Base-by-base conservation (phyloP, 2,329 filamentous ascomycete species). In the Thelonectria rubi region DNA sequence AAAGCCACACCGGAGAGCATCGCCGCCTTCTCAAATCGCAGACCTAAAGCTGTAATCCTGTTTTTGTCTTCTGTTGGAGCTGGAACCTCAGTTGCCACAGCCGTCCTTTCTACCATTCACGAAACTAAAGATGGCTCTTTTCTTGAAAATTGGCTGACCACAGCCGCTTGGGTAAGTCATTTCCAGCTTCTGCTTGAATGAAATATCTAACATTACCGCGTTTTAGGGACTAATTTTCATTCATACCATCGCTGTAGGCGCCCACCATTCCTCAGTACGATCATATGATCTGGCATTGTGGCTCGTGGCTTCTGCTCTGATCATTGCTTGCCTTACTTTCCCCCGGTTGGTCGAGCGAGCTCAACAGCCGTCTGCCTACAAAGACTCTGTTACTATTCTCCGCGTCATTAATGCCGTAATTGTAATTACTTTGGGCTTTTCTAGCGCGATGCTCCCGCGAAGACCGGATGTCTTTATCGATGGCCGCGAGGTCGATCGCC, bases 381-480 rank as follows among this genome's bases (percentile, higher is more conserved):
- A 70, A 64, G 76, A 72, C 68, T 73, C 84, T 26, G 73, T 76
- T 1, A 76, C 88, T 14, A 81, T 73, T 46, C 71, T 79, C 24
- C 76, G 86, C 34, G 72, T 81, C 1, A 74, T 77, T 2, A 84
- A 87, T 58, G 71, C 86, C 18, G 74, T 73, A 9, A 72, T 79
- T 11, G 74, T 79, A 14, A 30, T 86, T n/a, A 69, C 76, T n/a
- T 75, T 86, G 17, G 75, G 78, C 14, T 65, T 84, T 46, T 76
- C 80, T 15, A 83, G 83, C 65, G 64, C 89, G 12, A 80, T 82
- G 1, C 78, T 93, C 14, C 89, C 89, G 4, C 84, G 91, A 45
- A 83, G 91, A 11, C 91, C 91, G 3, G 81, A 88, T 55, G 87
- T 93, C 17, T 91, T 82, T 70, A 79, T 82, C 69, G 64, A 88